Evolutionary conservation across 2,329 filamentous ascomycete species (phyloP).

Genomic region (Beauveria medogensis): DNA sequence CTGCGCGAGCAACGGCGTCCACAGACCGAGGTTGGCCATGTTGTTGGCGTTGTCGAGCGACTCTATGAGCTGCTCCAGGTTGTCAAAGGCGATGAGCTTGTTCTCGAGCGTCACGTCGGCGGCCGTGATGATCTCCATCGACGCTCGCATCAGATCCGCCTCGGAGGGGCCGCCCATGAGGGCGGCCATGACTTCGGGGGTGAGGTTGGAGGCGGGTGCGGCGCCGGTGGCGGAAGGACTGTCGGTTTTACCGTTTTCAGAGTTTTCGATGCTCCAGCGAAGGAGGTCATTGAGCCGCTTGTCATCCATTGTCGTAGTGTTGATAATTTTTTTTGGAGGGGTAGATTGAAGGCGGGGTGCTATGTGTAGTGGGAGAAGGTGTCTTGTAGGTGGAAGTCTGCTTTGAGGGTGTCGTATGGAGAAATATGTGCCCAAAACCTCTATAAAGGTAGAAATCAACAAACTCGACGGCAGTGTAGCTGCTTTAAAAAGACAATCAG

Average conservation of each 20-base stretch:
- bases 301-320: constrained; percentile 34
- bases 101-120: constrained; percentile 58
- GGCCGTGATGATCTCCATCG: constrained; percentile 68
- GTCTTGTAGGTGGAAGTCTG: neutral
- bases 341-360: neutral
- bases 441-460: neutral
- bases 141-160: constrained; percentile 81
- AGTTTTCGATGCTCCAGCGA: constrained; percentile 62
- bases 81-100: constrained; percentile 82
- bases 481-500: neutral
- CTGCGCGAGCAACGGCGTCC: constrained; percentile 68
- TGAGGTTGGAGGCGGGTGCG: constrained; percentile 35
- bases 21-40: constrained; percentile 68
- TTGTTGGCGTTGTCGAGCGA: constrained; percentile 96
- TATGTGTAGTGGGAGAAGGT: neutral
- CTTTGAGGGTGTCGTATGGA: neutral
- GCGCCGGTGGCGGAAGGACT: constrained; percentile 20
- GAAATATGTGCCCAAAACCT: too few relatives aligned
- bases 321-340: constrained; percentile 1
- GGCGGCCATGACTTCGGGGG: constrained; percentile 61
- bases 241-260: constrained; percentile 24
- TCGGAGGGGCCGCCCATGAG: constrained; percentile 83
- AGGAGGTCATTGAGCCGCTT: constrained; percentile 65
- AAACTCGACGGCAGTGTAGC: neutral
- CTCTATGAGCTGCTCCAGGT: constrained; percentile 89